A percentile compares a stretch with the other conserved stretches of the same genome.
phyloP scores from a whole-genome alignment of 495 filamentous ascomycete genomes.

The Xylaria curta region DNA sequence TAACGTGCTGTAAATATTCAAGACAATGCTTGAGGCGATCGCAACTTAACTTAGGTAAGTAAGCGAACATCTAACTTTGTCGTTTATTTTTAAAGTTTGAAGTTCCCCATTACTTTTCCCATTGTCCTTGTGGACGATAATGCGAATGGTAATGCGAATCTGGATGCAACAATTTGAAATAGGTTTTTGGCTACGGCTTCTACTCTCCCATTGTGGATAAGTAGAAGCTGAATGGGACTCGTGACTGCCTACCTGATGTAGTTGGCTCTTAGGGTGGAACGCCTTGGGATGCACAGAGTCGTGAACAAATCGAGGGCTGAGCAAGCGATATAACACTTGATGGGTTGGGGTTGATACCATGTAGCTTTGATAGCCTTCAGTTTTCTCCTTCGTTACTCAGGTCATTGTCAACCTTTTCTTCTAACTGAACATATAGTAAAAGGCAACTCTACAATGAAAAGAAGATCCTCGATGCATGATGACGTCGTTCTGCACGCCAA shows the following conservation, averaged over 20 bases:
- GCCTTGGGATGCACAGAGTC: not conserved
- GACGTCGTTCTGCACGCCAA: slow-evolving; percentile 5
- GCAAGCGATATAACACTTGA: not conserved
- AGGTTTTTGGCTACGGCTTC: not conserved
- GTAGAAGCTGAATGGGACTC: not conserved
- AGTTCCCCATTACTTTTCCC: not conserved
- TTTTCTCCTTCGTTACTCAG: not conserved
- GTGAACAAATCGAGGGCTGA: too few relatives aligned
- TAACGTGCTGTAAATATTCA: not conserved
- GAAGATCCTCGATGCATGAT: not conserved
- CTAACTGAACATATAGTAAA: not conserved
- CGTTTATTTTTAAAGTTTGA: not conserved
- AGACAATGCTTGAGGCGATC: slow-evolving; percentile 3
- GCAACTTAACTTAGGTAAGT: slow-evolving; percentile 6
- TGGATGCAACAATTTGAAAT: not conserved
- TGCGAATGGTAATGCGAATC: not conserved
- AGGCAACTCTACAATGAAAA: not conserved
- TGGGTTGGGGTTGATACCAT: not conserved
- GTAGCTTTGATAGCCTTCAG: not conserved
- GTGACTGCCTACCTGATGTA: not conserved
- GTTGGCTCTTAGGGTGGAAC: not conserved
- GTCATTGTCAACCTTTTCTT: not conserved
- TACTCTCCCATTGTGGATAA: not conserved
- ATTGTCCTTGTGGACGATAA: not conserved
- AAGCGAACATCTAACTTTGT: not conserved